Evolutionary conservation across 2,329 filamentous ascomycete species (phyloP), one percentile per base, ranked within the genome.

Genomic region (Mycocentrospora acerina): DNA sequence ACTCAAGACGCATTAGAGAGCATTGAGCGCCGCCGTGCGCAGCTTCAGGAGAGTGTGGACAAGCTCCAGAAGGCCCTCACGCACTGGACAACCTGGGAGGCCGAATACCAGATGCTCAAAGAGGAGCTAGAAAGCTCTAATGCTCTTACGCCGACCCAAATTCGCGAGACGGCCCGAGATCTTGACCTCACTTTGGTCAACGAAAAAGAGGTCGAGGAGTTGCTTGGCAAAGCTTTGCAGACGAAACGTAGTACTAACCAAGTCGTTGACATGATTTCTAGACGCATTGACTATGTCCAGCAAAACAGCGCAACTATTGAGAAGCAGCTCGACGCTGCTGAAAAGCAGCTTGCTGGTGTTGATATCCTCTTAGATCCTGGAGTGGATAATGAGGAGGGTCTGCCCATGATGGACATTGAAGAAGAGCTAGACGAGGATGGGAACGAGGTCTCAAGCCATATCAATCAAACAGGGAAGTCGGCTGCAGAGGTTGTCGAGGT

Each of bases 341-440:
- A 95, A 65, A 77, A 83, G 45, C 85, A 85, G 57, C 71, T 91
- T 32, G 80, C 81, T 12, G 80, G 80, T 8, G 53, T 55, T 38
- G 40, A 75, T 85, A 9, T 73, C 15, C 24, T 80, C 8, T 71
- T 82, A 3, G 76, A 82, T 16, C 78, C 83, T 1, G 81, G 83
- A 37, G 73, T 77, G 29, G 74, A 73, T 35, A 82, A 86, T 44
- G 85, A 86, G 44, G 82, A 83, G 10, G 83, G 82, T 1, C 72
- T 90, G 35, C 87, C 90, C 0, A 79, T 97, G 42, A 90, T 86
- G 22, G 93, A 97, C 56, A 97, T 98, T 50, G 75, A 89, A 37
- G 93, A 98, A 68, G 82, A 95, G 70, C 74, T 97, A 16, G 93
- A 97, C 59, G 90, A 96, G 7, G 81, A 95, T 9, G 93, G 84